Base-by-base conservation (phyloP, 2,329 filamentous ascomycete genomes). In the Canariomyces notabilis region DNA sequence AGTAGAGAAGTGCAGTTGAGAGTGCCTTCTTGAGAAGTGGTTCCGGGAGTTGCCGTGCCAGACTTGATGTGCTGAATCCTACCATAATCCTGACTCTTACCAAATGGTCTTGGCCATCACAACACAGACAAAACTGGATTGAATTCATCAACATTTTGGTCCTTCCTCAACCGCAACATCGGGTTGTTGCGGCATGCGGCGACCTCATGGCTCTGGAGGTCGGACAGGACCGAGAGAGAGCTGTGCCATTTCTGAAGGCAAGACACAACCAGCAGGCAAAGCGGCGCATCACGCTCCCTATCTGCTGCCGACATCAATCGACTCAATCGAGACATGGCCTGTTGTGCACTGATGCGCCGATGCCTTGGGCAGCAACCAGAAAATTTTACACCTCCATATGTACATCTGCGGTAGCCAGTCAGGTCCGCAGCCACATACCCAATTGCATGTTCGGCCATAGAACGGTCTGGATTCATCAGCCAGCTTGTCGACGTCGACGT, bases 281-380 rank as follows among this genome's bases (percentile, higher is more conserved):
- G 18, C 15, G 20, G 15, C 37, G 26, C 14, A 12, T 32, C 22
- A 29, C 37, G n/a, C 21, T 18, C 21, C 11, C n/a, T 26, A 14
- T 39, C 22, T 12, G 15, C 8, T 18, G n/a, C 14, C 37, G 14
- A 9, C 6, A 23, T 36, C 31, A 11, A 21, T 7, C 7, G 18
- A 18, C 19, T 19, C 11, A 21, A 22, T 14, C 37, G 12, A 12
- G 16, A 29, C 37, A 42, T 20, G 26, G 2, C 32, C 16, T 36
- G 22, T 32, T 48, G 14, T 37, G n/a, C n/a, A 16, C n/a, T 29
- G 32, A 40, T 19, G 41, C 14, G 34, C 20, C 38, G 35, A 32
- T 49, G 42, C 47, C 41, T 48, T 47, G 47, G 50, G 50, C 50
- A 50, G 37, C 50, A 42, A 47, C 31, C 19, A 18, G 31, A 22